Evolutionary conservation across 2,329 filamentous ascomycete genomes (phyloP), one percentile per base, ranked within the genome.

Genomic region (Colletotrichum musicola): DNA sequence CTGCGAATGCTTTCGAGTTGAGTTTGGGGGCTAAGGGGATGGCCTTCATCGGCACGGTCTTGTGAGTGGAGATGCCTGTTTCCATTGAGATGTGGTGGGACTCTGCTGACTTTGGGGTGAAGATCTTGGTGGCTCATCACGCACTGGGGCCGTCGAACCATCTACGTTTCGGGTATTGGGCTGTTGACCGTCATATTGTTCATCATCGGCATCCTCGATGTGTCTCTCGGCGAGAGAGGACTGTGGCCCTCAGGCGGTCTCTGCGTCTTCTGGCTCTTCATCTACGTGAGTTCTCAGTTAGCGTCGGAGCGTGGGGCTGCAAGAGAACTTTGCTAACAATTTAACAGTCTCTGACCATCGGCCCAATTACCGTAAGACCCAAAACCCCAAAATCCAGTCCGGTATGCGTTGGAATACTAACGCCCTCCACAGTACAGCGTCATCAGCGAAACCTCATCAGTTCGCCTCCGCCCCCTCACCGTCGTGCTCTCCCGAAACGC

Each of bases 41-140:
- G 55, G 80, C 77, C 18, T 77, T 81, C 44, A 68, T 79, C 4
- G 81, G 80, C 2, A 82, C 80, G 1, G 77, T 46, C 62, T 80
- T 74, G 76, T 67, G 30, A 63, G 59, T n/a, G n/a, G n/a, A n/a
- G n/a, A n/a, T n/a, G n/a, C n/a, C n/a, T n/a, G n/a, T n/a, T n/a
- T n/a, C n/a, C n/a, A n/a, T n/a, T n/a, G n/a, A n/a, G n/a, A n/a
- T n/a, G n/a, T n/a, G n/a, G n/a, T n/a, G n/a, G n/a, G n/a, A n/a
- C n/a, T n/a, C n/a, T n/a, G n/a, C 71, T 82, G 30, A 64, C 81
- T 47, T 81, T 80, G 1, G 82, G 82, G 79, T 60, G 70, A 18
- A 67, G 83, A 35, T 84, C 81, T 2, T 84, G 81, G 79, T 77
- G 81, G 62, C 79, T 81, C 59, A 80, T 85, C 47, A 78, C 78